Evolutionary conservation across 2,329 filamentous ascomycete genomes (phyloP).

Genomic region (Colletotrichum chrysophilum): DNA sequence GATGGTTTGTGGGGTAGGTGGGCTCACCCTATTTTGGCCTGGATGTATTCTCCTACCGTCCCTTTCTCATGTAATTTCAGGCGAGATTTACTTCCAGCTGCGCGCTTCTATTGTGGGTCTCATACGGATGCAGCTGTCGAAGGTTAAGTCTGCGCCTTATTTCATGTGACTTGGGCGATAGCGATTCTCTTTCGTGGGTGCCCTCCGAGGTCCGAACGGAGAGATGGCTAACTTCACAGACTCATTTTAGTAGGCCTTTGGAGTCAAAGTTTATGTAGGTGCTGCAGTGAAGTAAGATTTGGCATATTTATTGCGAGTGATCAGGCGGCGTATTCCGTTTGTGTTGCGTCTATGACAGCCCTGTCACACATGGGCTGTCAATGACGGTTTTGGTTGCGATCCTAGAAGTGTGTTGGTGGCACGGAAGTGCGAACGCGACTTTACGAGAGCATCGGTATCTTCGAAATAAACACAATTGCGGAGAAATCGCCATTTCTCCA

Average conservation of each 20-base stretch:
- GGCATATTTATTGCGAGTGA: too few relatives aligned
- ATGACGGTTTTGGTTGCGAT: neutral
- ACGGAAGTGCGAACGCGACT: neutral
- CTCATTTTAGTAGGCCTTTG: neutral
- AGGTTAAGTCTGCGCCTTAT: neutral
- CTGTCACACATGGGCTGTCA: neutral
- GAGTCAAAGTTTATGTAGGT: too few relatives aligned
- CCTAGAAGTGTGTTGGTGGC: neutral
- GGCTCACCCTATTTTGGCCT: neutral
- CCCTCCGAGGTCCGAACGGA: fast-evolving
- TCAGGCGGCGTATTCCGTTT: too few relatives aligned
- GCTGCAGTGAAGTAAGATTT: too few relatives aligned
- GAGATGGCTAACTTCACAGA: neutral
- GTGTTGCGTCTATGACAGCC: neutral
- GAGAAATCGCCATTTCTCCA: neutral
- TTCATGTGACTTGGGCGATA: neutral
- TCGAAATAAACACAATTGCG: neutral
- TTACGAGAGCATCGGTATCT: neutral
- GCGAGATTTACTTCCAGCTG: neutral
- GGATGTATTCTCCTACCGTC: neutral
- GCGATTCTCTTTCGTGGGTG: fast-evolving
- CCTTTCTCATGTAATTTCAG: neutral
- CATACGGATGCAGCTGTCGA: neutral
- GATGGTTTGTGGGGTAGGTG: neutral
- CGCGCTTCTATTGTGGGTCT: neutral